Base-by-base conservation (phyloP, 2,329 filamentous ascomycete species). In the Atkinsonella texensis region DNA sequence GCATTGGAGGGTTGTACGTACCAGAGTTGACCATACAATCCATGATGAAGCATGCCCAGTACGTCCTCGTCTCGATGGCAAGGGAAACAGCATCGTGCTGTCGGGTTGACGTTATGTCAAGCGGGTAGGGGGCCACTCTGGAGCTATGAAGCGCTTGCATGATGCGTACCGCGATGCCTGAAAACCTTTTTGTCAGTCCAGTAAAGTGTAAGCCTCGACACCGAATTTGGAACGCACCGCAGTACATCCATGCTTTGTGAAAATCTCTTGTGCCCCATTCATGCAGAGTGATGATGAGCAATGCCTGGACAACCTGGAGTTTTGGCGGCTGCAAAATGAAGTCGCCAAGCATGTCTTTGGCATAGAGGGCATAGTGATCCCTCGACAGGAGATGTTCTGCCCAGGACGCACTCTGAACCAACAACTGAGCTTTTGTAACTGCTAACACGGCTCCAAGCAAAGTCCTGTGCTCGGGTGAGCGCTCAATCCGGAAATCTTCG, bases 41-140 rank as follows among this genome's bases (percentile, higher is more conserved):
- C 62, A 74, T 67, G 32, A 74, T 65, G 50, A 72, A 72, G 54
- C 71, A 73, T 0, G 65, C 65, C 71, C 71, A 74, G 43, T 70
- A 72, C 0, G 70, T 71, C 1, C 70, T 57, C 2, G 67, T 69
- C 39, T 70, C 63, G 3, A 68, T 63, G 0, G 66, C 62, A 0
- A 59, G 56, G 4, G 60, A 58, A 7, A 61, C 40, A 33, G 56
- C 31, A 17, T 64, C 54, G 3, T 57, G 53, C 20, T 55, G 51
- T 3, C 51, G 51, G n/a, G 56, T 56, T 2, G 53, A 50, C 3
- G 56, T 56, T 0, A 58, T 56, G 38, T 66, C 63, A 4, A 65
- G 56, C 2, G 61, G 59, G 32, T 56, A 62, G 2, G 62, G 56
- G 2, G 62, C 60, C 0, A 63, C 61, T 2, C 61, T 55, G 6